Evolutionary conservation across 371 early-diverging fungal genomes (phyloP).

Genomic region (Mucor velutinosus): DNA sequence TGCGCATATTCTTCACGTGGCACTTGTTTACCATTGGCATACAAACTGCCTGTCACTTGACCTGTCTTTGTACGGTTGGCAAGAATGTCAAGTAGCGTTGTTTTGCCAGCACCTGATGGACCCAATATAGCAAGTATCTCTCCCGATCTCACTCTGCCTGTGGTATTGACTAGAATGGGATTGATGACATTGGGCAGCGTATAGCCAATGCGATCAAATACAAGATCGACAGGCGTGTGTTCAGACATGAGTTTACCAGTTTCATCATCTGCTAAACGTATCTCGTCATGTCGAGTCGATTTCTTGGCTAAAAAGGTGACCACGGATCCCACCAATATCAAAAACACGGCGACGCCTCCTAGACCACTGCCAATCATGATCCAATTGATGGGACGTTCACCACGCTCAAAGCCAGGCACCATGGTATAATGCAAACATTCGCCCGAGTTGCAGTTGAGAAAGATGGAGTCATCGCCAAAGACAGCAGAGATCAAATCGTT

Average conservation of each 20-base stretch:
- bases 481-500: slow-evolving; percentile 71
- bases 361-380: slow-evolving; percentile 62
- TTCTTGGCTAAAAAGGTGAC: slow-evolving; percentile 47
- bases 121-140: slow-evolving; percentile 88
- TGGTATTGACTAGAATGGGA: slow-evolving; percentile 63
- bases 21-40: slow-evolving; percentile 66
- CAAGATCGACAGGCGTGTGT: slow-evolving; percentile 68
- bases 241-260: slow-evolving; percentile 74
- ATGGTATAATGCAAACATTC: slow-evolving; percentile 90
- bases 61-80: slow-evolving; percentile 71
- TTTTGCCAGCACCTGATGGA: slow-evolving; percentile 73
- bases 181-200: slow-evolving; percentile 24
- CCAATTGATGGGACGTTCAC: slow-evolving; percentile 61
- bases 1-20: slow-evolving; percentile 59
- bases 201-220: slow-evolving; percentile 71
- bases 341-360: slow-evolving; percentile 59
- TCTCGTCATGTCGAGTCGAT: slow-evolving; percentile 19
- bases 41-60: slow-evolving; percentile 59
- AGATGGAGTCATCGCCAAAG: slow-evolving; percentile 79
- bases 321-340: slow-evolving; percentile 47
- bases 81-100: slow-evolving; percentile 74
- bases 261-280: slow-evolving; percentile 59
- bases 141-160: slow-evolving; percentile 80
- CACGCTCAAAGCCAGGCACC: slow-evolving; percentile 77
- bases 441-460: slow-evolving; percentile 70